Conservation (phyloP, 257 asterid genomes). For the Parsonsia alboflavescens region DNA sequence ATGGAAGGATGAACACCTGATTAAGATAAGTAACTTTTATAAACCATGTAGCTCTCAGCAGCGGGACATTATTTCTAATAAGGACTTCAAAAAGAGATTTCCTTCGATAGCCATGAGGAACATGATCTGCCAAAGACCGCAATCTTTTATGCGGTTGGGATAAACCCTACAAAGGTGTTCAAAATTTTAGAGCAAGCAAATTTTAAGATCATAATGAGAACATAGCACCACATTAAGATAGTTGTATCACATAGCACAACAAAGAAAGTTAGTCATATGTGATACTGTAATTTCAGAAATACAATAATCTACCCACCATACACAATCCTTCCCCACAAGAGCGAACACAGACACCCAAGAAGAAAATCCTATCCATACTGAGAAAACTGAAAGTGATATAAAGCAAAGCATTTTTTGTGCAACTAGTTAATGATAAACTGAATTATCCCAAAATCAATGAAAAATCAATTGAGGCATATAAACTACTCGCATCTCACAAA, state of each 20-base stretch:
- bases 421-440: background rate
- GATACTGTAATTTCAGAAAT: background rate
- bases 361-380: background rate
- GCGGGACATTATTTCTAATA: conserved; percentile 77
- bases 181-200: conserved; percentile 9
- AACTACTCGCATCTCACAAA: background rate
- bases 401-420: background rate
- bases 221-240: background rate
- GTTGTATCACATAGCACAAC: background rate
- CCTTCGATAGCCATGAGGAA: conserved; percentile 88
- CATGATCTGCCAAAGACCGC: conserved; percentile 90
- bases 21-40: conserved; percentile 92
- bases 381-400: background rate
- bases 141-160: conserved; percentile 86
- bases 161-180: conserved; percentile 58
- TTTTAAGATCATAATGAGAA: background rate
- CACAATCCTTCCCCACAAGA: background rate
- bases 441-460: background rate
- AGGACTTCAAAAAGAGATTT: conserved; percentile 85
- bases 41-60: conserved; percentile 96
- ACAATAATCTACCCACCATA: background rate
- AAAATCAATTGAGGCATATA: background rate
- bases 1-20: conserved; percentile 54
- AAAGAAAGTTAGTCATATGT: background rate
- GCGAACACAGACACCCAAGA: background rate